phyloP scores from a whole-genome alignment of 2,329 filamentous ascomycete species.

The Aspergillus pseudoglaucus region DNA sequence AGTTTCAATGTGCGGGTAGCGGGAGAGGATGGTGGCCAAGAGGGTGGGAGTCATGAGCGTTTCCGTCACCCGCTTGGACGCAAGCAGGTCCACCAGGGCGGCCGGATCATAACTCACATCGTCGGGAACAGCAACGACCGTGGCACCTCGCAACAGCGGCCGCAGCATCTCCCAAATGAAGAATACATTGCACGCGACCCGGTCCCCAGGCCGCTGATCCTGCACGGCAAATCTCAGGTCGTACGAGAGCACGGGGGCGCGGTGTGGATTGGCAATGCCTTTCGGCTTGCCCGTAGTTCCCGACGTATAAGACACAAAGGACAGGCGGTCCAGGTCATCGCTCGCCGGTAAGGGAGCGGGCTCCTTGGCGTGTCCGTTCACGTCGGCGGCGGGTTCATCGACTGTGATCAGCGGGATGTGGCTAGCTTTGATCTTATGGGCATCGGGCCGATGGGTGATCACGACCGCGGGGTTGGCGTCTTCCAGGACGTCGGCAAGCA shows the following conservation, averaged over 20 bases:
- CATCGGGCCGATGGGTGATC: slow-evolving; percentile 60
- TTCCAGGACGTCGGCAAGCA: slow-evolving; percentile 69
- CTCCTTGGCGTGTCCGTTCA: slow-evolving; percentile 38
- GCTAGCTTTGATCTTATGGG: slow-evolving; percentile 55
- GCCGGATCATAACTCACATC: slow-evolving; percentile 71
- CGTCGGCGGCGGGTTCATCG: slow-evolving; percentile 40
- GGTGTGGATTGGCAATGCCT: slow-evolving; percentile 72
- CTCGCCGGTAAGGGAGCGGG: slow-evolving; percentile 51
- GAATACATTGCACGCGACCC: slow-evolving; percentile 83
- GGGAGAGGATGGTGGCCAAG: slow-evolving; percentile 64
- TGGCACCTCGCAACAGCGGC: slow-evolving; percentile 67
- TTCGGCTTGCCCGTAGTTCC: slow-evolving; percentile 75
- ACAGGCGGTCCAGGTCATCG: slow-evolving; percentile 64
- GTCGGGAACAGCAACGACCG: slow-evolving; percentile 68
- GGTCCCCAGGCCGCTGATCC: slow-evolving; percentile 64
- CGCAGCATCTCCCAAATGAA: slow-evolving; percentile 81
- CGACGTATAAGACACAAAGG: slow-evolving; percentile 76
- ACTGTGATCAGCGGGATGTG: slow-evolving; percentile 57
- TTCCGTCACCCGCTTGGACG: slow-evolving; percentile 62
- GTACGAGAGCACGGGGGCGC: slow-evolving; percentile 67
- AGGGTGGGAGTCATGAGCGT: slow-evolving; percentile 80
- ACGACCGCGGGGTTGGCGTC: slow-evolving; percentile 67
- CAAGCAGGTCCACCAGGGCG: slow-evolving; percentile 64
- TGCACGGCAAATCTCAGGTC: slow-evolving; percentile 64
- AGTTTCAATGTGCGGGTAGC: slow-evolving; percentile 59